Conservation (phyloP, 768 basidiomycete species). For the Russula sp. region DNA sequence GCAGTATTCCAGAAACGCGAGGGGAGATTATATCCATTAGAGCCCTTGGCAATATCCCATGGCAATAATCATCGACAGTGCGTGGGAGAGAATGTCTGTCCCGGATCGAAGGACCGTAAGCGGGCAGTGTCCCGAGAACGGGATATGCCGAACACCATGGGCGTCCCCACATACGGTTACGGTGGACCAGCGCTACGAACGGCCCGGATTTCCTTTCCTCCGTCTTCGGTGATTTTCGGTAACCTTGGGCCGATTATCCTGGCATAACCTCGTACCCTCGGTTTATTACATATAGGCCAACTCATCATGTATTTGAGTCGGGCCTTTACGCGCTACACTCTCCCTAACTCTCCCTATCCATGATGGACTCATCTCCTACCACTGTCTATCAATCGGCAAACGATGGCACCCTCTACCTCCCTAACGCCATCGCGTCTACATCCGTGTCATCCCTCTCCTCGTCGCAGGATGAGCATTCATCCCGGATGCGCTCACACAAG, state of each 20-base stretch:
- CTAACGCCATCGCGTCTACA: constrained; percentile 25
- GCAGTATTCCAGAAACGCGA: constrained; percentile 4
- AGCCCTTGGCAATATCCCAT: background rate
- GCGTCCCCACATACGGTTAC: too few species aligned
- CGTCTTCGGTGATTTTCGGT: constrained; percentile 13
- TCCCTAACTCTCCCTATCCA: background rate
- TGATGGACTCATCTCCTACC: constrained; percentile 18
- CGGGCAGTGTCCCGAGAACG: background rate
- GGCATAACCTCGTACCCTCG: background rate
- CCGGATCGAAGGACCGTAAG: constrained; percentile 12
- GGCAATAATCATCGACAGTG: constrained; percentile 10
- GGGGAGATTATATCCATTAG: background rate
- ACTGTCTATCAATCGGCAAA: constrained; percentile 14
- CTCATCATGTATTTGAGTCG: constrained; percentile 8
- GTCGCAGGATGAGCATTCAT: constrained; percentile 32
- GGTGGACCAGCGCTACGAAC: constrained; percentile 15
- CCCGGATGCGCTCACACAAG: constrained; percentile 50
- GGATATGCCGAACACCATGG: constrained; percentile 1
- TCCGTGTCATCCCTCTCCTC: constrained; percentile 23
- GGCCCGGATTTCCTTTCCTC: constrained; percentile 3
- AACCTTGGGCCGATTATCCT: constrained; percentile 20
- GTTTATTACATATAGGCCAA: constrained; percentile 22
- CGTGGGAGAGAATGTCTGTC: constrained; percentile 10
- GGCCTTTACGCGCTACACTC: constrained; percentile 1
- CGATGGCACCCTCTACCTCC: constrained; percentile 15